Evolutionary conservation across 768 basidiomycete species (phyloP).

Genomic region (Coprinopsis cinerea): DNA sequence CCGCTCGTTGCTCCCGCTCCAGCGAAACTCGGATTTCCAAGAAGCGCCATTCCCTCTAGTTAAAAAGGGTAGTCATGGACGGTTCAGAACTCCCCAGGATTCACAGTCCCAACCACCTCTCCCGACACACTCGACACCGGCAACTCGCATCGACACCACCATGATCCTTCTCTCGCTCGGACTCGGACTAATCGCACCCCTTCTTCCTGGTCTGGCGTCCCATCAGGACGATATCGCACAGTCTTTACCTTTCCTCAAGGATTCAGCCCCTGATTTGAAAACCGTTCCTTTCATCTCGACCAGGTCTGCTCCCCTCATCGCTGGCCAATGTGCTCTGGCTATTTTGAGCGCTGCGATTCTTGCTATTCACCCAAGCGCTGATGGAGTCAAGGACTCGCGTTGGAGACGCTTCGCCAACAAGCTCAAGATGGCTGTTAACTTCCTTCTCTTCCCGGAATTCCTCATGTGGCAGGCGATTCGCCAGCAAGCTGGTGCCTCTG

Average conservation of each 20-base stretch:
- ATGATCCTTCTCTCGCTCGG: slow-evolving; percentile 3
- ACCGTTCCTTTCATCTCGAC: slow-evolving; percentile 1
- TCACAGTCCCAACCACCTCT: too few relatives aligned
- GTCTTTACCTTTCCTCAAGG: not conserved
- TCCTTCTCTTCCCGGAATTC: slow-evolving; percentile 3
- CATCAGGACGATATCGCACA: slow-evolving; percentile 1
- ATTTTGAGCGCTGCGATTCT: not conserved
- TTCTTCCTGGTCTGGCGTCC: not conserved
- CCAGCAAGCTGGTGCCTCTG: not conserved
- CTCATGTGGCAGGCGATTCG: slow-evolving; percentile 4
- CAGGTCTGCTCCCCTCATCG: not conserved
- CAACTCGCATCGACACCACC: not conserved
- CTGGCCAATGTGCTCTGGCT: slow-evolving; percentile 2
- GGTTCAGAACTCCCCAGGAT: too few relatives aligned
- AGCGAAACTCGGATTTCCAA: too few relatives aligned
- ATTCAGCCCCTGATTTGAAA: not conserved
- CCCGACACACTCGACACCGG: not conserved
- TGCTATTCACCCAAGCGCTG: slow-evolving; percentile 1
- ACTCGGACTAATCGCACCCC: not conserved
- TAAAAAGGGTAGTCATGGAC: too few relatives aligned
- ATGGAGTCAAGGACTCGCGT: slow-evolving; percentile 1
- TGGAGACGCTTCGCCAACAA: not conserved
- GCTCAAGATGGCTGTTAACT: not conserved
- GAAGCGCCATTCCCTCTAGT: too few relatives aligned
- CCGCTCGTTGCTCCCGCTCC: too few relatives aligned